These are phyloP conservation scores for Quercus phellos DNA, from an alignment of 331 rosid genomes.

Conservation along the genomic window DNA sequence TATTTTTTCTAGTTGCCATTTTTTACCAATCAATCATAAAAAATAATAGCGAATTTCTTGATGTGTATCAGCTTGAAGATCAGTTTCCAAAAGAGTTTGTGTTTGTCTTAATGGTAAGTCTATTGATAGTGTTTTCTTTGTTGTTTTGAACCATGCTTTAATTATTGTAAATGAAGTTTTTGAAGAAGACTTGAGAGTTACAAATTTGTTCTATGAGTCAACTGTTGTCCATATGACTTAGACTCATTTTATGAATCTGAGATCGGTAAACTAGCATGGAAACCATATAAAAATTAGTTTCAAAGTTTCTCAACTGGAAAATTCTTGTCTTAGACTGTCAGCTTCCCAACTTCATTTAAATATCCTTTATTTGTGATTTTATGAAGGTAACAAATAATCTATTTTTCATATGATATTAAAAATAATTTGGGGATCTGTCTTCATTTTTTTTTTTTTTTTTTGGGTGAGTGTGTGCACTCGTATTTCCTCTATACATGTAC, in stretches of 20 bases:
- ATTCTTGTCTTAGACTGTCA: background rate
- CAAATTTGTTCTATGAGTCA: conserved; percentile 5
- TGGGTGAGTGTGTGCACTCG: no score
- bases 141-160: conserved; percentile 5
- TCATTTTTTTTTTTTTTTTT: background rate
- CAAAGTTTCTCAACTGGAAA: background rate
- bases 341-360: background rate
- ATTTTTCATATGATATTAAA: background rate
- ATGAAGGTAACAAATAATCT: background rate
- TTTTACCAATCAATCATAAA: conserved; percentile 84
- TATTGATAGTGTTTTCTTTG: conserved; percentile 1
- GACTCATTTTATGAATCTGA: conserved; percentile 12
- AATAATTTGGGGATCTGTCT: background rate
- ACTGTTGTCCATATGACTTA: background rate
- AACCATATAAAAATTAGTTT: background rate
- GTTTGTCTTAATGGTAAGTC: conserved; percentile 77
- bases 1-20: conserved; percentile 84
- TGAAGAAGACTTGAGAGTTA: background rate
- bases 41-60: conserved; percentile 83
- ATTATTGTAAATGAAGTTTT: background rate
- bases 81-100: conserved; percentile 96
- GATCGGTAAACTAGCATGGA: background rate
- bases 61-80: conserved; percentile 91
- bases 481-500: background rate
- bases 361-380: background rate